Conservation (phyloP, 495 filamentous ascomycete species). For the Hypomontagnella submonticulosa region DNA sequence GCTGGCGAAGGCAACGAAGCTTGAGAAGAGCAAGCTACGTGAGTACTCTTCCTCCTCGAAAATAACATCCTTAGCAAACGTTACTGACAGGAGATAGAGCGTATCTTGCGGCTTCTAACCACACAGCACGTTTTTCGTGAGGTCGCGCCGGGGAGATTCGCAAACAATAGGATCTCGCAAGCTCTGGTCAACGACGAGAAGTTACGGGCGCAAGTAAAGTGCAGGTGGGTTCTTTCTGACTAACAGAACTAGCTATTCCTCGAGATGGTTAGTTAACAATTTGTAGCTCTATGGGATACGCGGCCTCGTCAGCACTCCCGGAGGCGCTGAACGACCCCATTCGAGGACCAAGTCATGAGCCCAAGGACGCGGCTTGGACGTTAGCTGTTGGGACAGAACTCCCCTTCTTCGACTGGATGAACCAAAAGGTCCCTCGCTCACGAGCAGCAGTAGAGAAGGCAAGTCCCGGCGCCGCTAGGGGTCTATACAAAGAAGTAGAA, state of each 20-base stretch:
- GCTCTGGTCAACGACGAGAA: slow-evolving; percentile 47
- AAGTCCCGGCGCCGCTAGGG: slow-evolving; percentile 39
- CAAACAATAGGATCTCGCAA: slow-evolving; percentile 47
- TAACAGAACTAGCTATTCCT: not conserved
- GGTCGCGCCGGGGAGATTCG: slow-evolving; percentile 32
- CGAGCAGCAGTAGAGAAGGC: slow-evolving; percentile 38
- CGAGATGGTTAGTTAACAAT: not conserved
- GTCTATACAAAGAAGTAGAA: slow-evolving; percentile 24
- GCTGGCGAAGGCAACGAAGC: slow-evolving; percentile 40
- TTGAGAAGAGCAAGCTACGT: slow-evolving; percentile 47
- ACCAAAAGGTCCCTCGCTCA: slow-evolving; percentile 42
- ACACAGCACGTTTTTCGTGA: slow-evolving; percentile 41
- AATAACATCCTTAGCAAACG: not conserved
- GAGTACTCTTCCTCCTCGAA: slow-evolving; percentile 2
- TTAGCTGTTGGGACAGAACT: slow-evolving; percentile 47
- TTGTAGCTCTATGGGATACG: slow-evolving; percentile 38
- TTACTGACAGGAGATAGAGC: slow-evolving; percentile 27
- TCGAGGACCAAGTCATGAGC: slow-evolving; percentile 43
- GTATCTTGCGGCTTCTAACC: slow-evolving; percentile 32
- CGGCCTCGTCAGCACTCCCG: slow-evolving; percentile 48
- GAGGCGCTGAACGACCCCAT: slow-evolving; percentile 46
- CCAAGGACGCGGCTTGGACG: slow-evolving; percentile 47
- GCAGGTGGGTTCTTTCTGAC: slow-evolving; percentile 43
- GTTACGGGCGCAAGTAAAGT: slow-evolving; percentile 38
- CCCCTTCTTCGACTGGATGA: slow-evolving; percentile 55